Evolutionary conservation across 2,329 filamentous ascomycete species (phyloP).

Genomic region (Tolypocladium guangdongense): DNA sequence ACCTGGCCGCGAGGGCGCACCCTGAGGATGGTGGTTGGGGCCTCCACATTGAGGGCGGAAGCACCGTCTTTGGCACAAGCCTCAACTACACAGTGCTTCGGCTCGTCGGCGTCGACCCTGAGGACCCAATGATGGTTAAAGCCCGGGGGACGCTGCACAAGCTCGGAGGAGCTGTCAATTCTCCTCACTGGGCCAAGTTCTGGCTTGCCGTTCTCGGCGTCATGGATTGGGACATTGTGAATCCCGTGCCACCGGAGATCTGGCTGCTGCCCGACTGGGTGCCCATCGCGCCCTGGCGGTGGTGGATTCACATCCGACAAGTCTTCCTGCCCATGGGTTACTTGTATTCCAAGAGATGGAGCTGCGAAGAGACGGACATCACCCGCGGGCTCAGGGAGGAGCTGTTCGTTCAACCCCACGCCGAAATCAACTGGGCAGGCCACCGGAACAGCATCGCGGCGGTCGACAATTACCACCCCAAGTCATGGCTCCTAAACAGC

Average conservation of each 20-base stretch:
- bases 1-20: constrained; percentile 76
- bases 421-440: constrained; percentile 62
- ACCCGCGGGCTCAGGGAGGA: constrained; percentile 67
- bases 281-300: constrained; percentile 81
- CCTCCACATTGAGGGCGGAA: constrained; percentile 87
- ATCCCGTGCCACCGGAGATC: constrained; percentile 84
- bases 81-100: constrained; percentile 81
- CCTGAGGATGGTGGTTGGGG: constrained; percentile 94
- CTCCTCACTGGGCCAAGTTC: constrained; percentile 95
- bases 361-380: constrained; percentile 62
- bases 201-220: constrained; percentile 83
- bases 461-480: constrained; percentile 86
- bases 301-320: constrained; percentile 98
- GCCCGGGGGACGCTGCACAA: constrained; percentile 74
- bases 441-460: constrained; percentile 75
- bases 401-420: constrained; percentile 69
- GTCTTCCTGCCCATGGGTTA: constrained; percentile 93
- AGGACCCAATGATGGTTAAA: constrained; percentile 76
- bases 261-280: constrained; percentile 91
- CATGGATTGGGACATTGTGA: constrained; percentile 83
- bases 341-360: constrained; percentile 75
- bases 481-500: constrained; percentile 69
- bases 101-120: constrained; percentile 70
- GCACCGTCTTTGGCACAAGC: constrained; percentile 78
- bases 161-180: constrained; percentile 72